phyloP scores from a whole-genome alignment of 352 stramenopile species.

The Phytophthora aleatoria region DNA sequence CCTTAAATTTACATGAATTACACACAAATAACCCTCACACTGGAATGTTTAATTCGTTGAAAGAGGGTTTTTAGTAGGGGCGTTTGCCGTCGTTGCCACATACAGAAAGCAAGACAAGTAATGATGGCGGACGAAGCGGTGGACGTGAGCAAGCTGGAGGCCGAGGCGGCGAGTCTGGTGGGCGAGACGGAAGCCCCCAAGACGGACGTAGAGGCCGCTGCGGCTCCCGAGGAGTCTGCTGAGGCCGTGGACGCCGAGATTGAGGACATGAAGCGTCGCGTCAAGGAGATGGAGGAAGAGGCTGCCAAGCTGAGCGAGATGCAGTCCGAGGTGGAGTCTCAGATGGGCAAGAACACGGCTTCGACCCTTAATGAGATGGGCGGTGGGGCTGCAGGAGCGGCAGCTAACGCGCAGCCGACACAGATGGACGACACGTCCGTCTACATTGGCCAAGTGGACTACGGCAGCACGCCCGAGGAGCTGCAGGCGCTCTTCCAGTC shows the following conservation, averaged over 20 bases:
- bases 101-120: constrained; percentile 35
- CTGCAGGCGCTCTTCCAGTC: constrained; percentile 96
- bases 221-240: constrained; percentile 29
- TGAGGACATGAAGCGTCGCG: constrained; percentile 84
- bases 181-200: constrained; percentile 26
- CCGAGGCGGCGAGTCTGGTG: constrained; percentile 46
- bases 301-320: constrained; percentile 84
- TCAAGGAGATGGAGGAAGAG: constrained; percentile 85
- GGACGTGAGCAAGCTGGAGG: constrained; percentile 59
- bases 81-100: not conserved
- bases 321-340: constrained; percentile 81
- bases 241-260: constrained; percentile 72
- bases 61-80: not conserved
- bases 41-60: not conserved
- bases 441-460: constrained; percentile 98
- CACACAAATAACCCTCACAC: too few relatives aligned
- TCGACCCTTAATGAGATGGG: constrained; percentile 50
- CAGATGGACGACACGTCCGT: constrained; percentile 85
- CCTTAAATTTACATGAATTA: too few relatives aligned
- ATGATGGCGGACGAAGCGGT: constrained; percentile 47
- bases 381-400: constrained; percentile 9
- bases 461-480: constrained; percentile 95
- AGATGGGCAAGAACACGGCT: constrained; percentile 74
- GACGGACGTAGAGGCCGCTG: constrained; percentile 2
- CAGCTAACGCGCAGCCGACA: constrained; percentile 31